These are phyloP conservation scores for Globisporangium orthogonon DNA, from an alignment of 352 stramenopile species.

Conservation along the genomic window DNA sequence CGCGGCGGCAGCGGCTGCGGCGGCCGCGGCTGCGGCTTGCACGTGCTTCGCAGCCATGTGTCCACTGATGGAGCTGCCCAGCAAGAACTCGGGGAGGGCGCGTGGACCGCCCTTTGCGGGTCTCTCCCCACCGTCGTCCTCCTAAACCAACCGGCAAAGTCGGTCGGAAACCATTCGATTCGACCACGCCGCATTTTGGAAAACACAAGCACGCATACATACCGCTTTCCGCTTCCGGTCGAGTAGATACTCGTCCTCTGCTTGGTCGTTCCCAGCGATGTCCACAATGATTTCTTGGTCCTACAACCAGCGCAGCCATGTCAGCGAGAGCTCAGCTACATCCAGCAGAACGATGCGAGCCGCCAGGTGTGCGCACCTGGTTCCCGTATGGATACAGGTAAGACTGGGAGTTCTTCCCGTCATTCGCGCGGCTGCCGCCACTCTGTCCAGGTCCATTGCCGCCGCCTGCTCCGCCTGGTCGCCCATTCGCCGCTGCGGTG, in stretches of 20 bases:
- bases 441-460: conserved; percentile 20
- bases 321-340: neutral
- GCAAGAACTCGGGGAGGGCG: conserved; percentile 71
- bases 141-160: conserved; percentile 11
- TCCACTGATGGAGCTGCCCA: conserved; percentile 82
- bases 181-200: neutral
- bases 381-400: conserved; percentile 78
- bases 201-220: neutral
- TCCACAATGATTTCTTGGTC: conserved; percentile 87
- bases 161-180: neutral
- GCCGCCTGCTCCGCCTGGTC: conserved; percentile 36
- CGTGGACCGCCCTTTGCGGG: conserved; percentile 44
- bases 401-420: conserved; percentile 67
- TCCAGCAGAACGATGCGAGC: neutral
- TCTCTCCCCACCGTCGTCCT: conserved; percentile 47
- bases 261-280: conserved; percentile 69
- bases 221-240: conserved; percentile 64
- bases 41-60: conserved; percentile 83
- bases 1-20: conserved; percentile 13
- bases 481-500: conserved; percentile 16
- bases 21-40: conserved; percentile 23
- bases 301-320: conserved; percentile 3
- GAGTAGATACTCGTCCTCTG: conserved; percentile 76
- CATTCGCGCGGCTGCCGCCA: conserved; percentile 26
- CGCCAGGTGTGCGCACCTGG: conserved; percentile 24